Percentiles rank a stretch among this genome's conserved stretches.
Evolutionary conservation across 768 basidiomycete species (phyloP).

Genomic region (Saitozyma podzolica): DNA sequence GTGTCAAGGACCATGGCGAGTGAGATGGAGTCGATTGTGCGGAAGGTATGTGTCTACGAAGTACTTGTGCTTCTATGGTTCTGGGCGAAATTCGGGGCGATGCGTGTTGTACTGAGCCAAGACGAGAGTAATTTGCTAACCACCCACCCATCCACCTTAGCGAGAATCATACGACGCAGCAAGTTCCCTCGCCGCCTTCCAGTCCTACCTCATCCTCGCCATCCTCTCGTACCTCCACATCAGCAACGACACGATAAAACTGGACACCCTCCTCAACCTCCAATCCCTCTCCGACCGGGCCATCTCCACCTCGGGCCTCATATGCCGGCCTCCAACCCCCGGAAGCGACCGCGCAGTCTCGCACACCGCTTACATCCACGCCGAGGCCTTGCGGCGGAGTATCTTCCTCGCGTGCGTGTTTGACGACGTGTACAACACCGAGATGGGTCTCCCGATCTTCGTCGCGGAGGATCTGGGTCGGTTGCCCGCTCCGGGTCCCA

Average conservation of each 20-base stretch:
- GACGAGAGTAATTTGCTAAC: neutral
- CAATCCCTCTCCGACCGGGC: conserved; percentile 1
- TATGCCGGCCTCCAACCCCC: neutral
- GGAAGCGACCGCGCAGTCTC: neutral
- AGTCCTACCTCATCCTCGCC: conserved; percentile 1
- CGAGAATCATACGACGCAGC: neutral
- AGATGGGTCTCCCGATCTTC: neutral
- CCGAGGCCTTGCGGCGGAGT: neutral
- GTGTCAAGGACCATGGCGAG: too few relatives aligned
- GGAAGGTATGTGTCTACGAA: too few relatives aligned
- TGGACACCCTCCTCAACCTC: conserved; percentile 1
- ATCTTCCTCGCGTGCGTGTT: conserved; percentile 1
- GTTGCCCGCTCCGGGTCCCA: neutral
- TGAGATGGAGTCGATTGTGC: too few relatives aligned
- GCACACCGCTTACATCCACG: neutral
- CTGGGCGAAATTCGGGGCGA: neutral
- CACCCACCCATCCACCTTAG: neutral
- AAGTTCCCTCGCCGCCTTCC: neutral
- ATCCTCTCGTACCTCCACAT: conserved; percentile 1
- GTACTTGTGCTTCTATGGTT: too few relatives aligned
- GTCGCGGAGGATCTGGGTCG: conserved; percentile 1
- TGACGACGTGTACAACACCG: neutral
- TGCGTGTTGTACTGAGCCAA: neutral
- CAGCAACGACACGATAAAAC: neutral
- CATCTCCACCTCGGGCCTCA: conserved; percentile 1